Conservation (phyloP, 2,329 filamentous ascomycete species). For the Apiospora kogelbergensis region DNA sequence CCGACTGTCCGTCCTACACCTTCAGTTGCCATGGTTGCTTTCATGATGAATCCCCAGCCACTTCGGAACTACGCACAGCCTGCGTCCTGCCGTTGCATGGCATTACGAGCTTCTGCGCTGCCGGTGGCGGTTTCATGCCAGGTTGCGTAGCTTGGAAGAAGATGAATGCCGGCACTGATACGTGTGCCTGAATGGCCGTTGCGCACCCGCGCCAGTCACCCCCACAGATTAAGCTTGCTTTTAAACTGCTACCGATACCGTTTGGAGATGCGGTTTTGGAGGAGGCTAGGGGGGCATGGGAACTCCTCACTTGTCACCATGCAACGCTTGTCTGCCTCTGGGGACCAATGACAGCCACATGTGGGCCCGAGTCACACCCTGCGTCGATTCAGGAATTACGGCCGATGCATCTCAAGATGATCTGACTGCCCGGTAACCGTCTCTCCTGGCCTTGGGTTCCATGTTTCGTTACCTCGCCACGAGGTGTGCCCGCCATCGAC, state of each 20-base stretch:
- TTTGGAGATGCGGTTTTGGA: neutral
- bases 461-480: neutral
- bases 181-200: neutral
- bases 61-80: neutral
- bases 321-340: neutral
- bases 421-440: neutral
- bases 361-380: conserved; percentile 8
- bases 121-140: too few species aligned
- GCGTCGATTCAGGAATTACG: conserved; percentile 6
- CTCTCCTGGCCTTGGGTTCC: neutral
- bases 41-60: too few species aligned
- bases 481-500: neutral
- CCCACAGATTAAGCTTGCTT: conserved; percentile 2
- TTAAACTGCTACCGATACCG: neutral
- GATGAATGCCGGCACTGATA: neutral
- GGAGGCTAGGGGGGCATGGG: neutral
- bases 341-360: neutral
- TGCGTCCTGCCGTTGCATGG: too few species aligned
- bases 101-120: too few species aligned
- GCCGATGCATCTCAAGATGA: conserved; percentile 10
- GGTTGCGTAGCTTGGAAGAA: neutral
- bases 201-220: neutral
- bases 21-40: neutral
- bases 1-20: neutral
- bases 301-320: conserved; percentile 4